These are phyloP conservation scores for Diplocarpon rosae DNA, from an alignment of 2,329 filamentous ascomycete genomes.

Conservation along the genomic window DNA sequence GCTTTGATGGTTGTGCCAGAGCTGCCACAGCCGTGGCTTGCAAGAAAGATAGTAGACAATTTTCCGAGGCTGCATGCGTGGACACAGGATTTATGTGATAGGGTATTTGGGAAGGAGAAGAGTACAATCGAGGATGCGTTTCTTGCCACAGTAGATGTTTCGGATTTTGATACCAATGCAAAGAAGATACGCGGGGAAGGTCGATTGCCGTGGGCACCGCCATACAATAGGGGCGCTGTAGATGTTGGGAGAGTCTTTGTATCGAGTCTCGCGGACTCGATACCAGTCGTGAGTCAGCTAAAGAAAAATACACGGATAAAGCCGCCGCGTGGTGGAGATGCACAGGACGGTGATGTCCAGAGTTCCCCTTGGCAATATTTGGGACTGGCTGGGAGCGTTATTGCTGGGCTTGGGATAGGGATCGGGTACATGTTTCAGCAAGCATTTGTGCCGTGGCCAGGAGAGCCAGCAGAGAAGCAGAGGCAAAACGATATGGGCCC, in stretches of 20 bases:
- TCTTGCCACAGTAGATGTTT: constrained; percentile 5
- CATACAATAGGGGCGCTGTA: constrained; percentile 20
- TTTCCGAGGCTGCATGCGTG: constrained; percentile 35
- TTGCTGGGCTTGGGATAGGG: constrained; percentile 23
- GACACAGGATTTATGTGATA: constrained; percentile 30
- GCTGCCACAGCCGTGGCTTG: constrained; percentile 51
- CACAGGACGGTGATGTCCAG: constrained; percentile 14
- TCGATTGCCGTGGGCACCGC: constrained; percentile 25
- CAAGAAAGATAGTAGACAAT: constrained; percentile 42
- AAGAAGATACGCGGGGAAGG: constrained; percentile 8
- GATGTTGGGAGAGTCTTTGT: constrained; percentile 22
- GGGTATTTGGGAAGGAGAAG: constrained; percentile 29
- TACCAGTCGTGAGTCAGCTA: constrained; percentile 22
- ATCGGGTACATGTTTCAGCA: constrained; percentile 26
- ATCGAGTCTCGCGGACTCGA: constrained; percentile 21
- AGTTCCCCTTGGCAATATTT: constrained; percentile 16
- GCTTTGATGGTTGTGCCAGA: constrained; percentile 56
- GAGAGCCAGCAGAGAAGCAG: constrained; percentile 7
- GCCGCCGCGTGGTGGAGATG: constrained; percentile 17
- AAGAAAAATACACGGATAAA: constrained; percentile 22
- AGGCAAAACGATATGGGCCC: constrained; percentile 16
- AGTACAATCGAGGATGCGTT: constrained; percentile 23
- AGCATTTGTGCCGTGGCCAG: constrained; percentile 22
- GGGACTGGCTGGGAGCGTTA: constrained; percentile 18
- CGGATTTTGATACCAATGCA: constrained; percentile 6